Evolutionary conservation across 169 alveolate species (phyloP).

Genomic region (Plasmodium sp.): DNA sequence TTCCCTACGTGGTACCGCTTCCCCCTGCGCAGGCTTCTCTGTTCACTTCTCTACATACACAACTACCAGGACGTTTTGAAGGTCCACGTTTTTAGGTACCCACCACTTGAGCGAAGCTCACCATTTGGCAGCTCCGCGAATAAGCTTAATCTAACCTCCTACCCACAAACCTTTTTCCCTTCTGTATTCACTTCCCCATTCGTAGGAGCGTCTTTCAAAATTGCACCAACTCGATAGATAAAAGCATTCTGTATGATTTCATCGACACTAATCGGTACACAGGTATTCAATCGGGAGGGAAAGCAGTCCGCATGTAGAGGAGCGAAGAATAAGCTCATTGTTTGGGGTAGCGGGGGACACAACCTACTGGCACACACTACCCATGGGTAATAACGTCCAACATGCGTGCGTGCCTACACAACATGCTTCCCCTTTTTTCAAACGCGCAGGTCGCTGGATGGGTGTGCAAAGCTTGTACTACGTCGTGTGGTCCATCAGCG

Average conservation of each 20-base stretch:
- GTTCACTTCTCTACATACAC: slow-evolving; percentile 31
- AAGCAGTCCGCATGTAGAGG: neutral
- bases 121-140: neutral
- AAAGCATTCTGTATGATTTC: slow-evolving; percentile 59
- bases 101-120: neutral
- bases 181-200: neutral
- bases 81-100: slow-evolving; percentile 59
- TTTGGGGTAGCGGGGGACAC: neutral
- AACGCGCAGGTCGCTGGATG: slow-evolving; percentile 43
- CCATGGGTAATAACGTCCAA: neutral
- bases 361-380: neutral
- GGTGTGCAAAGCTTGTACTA: slow-evolving; percentile 72
- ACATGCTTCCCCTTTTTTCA: neutral
- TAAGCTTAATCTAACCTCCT: neutral
- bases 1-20: neutral
- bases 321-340: neutral
- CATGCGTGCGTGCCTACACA: neutral
- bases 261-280: slow-evolving; percentile 58
- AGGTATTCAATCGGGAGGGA: slow-evolving; percentile 8
- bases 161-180: neutral
- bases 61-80: slow-evolving; percentile 56
- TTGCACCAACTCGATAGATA: slow-evolving; percentile 61
- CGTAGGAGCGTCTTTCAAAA: slow-evolving; percentile 67
- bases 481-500: slow-evolving; percentile 66
- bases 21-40: slow-evolving; percentile 16